Conservation (phyloP, 1,284 basidiomycete genomes). For the Ceratobasidium sp. region DNA sequence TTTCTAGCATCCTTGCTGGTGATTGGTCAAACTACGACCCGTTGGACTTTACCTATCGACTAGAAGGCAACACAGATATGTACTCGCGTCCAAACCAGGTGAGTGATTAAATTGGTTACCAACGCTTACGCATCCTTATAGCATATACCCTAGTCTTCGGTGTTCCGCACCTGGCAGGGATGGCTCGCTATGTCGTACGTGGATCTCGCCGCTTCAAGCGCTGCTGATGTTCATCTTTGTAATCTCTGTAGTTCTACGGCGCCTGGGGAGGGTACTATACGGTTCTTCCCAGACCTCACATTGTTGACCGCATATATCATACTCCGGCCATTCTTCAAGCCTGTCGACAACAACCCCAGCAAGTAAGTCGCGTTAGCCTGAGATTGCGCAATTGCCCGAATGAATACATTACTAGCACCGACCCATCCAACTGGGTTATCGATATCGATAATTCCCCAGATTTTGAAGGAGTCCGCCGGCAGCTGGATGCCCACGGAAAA, state of each 20-base stretch:
- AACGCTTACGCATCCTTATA: background rate
- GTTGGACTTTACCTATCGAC: slow-evolving; percentile 69
- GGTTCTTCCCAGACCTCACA: slow-evolving; percentile 77
- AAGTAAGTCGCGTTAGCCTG: slow-evolving; percentile 4
- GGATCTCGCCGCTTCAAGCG: slow-evolving; percentile 37
- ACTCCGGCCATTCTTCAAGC: slow-evolving; percentile 84
- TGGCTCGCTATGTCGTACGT: slow-evolving; percentile 72
- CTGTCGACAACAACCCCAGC: slow-evolving; percentile 53
- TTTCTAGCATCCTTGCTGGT: slow-evolving; percentile 69
- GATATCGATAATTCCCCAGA: slow-evolving; percentile 56
- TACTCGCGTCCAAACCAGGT: slow-evolving; percentile 70
- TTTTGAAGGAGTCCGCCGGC: slow-evolving; percentile 41
- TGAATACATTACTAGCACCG: slow-evolving; percentile 50
- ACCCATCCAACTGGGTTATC: slow-evolving; percentile 75
- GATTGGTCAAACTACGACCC: slow-evolving; percentile 78
- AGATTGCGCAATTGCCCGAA: background rate
- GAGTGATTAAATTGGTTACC: slow-evolving; percentile 53
- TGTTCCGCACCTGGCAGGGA: slow-evolving; percentile 86
- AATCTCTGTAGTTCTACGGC: slow-evolving; percentile 74
- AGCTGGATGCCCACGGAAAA: slow-evolving; percentile 13
- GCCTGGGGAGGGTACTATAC: slow-evolving; percentile 61
- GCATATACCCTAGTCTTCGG: slow-evolving; percentile 56
- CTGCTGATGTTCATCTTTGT: slow-evolving; percentile 40
- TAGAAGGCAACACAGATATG: slow-evolving; percentile 68
- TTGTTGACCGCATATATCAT: slow-evolving; percentile 84